A percentile compares a stretch with the other conserved stretches of the same genome.
phyloP scores from a whole-genome alignment of 768 basidiomycete species.

The Dictyophora rubrovolvata region DNA sequence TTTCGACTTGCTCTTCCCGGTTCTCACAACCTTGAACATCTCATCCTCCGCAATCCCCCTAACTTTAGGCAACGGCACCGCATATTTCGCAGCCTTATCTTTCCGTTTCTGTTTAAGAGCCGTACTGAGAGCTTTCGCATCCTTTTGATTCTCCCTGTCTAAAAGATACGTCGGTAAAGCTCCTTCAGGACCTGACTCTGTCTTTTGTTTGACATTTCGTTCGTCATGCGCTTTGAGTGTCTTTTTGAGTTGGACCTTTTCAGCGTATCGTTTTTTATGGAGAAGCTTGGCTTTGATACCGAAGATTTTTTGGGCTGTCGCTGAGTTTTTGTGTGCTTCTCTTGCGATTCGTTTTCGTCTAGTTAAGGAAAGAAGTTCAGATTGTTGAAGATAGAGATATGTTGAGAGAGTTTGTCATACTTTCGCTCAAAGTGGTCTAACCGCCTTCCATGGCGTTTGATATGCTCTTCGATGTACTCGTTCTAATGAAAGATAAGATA shows the following conservation, averaged over 20 bases:
- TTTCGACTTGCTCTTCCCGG: constrained; percentile 92
- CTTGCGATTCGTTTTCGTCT: constrained; percentile 82
- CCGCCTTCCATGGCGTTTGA: constrained; percentile 91
- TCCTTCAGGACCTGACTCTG: constrained; percentile 72
- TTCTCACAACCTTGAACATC: constrained; percentile 99
- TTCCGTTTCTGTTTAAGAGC: constrained; percentile 98
- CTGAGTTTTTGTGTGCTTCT: constrained; percentile 66
- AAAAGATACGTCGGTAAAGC: constrained; percentile 93
- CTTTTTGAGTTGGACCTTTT: constrained; percentile 98
- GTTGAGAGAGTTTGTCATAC: constrained; percentile 35
- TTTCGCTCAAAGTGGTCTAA: constrained; percentile 94
- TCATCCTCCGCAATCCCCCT: constrained; percentile 98
- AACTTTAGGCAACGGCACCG: constrained; percentile 94
- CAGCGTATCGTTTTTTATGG: constrained; percentile 90
- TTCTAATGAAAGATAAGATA: constrained; percentile 46
- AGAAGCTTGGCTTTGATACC: constrained; percentile 98
- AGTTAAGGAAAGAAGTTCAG: not conserved
- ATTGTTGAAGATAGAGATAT: constrained; percentile 1
- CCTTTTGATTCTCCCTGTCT: constrained; percentile 96
- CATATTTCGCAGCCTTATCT: constrained; percentile 97
- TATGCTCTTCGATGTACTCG: constrained; percentile 98
- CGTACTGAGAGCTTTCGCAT: constrained; percentile 90
- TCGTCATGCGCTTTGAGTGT: constrained; percentile 99
- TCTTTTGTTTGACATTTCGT: constrained; percentile 84
- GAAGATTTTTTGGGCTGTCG: constrained; percentile 84